These are phyloP conservation scores for Hymenotorrendiella dingleyae DNA, from an alignment of 2,329 filamentous ascomycete genomes.

Conservation along the genomic window DNA sequence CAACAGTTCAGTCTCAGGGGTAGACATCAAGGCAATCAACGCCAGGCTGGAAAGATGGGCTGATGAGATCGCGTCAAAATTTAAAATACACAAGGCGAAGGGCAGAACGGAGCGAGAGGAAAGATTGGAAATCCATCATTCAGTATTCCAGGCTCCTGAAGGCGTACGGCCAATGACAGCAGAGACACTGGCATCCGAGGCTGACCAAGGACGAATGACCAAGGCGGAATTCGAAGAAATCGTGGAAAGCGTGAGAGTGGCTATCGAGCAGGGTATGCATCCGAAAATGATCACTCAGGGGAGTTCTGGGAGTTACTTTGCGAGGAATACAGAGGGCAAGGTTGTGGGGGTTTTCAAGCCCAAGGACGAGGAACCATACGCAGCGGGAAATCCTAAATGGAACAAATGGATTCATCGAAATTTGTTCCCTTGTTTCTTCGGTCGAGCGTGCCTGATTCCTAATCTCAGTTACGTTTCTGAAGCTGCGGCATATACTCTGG, in stretches of 20 bases:
- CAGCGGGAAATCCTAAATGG: slow-evolving; percentile 96
- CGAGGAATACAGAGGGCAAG: slow-evolving; percentile 82
- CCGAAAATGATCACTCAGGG: slow-evolving; percentile 96
- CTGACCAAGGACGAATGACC: slow-evolving; percentile 62
- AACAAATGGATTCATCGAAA: slow-evolving; percentile 99
- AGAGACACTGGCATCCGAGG: slow-evolving; percentile 60
- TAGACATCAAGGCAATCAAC: slow-evolving; percentile 98
- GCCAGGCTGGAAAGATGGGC: slow-evolving; percentile 92
- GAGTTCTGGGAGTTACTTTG: slow-evolving; percentile 97
- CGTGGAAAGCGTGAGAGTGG: slow-evolving; percentile 81
- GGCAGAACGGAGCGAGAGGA: slow-evolving; percentile 74
- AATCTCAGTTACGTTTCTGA: slow-evolving; percentile 98
- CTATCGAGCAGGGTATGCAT: slow-evolving; percentile 86
- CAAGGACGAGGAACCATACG: slow-evolving; percentile 97
- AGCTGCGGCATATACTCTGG: slow-evolving; percentile 91
- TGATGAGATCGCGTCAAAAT: slow-evolving; percentile 94
- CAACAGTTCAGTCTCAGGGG: slow-evolving; percentile 65
- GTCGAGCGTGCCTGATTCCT: slow-evolving; percentile 87
- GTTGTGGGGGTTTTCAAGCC: slow-evolving; percentile 98
- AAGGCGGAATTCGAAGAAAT: slow-evolving; percentile 79
- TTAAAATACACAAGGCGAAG: slow-evolving; percentile 78
- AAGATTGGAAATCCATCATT: slow-evolving; percentile 90
- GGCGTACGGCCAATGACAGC: slow-evolving; percentile 75
- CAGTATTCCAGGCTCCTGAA: slow-evolving; percentile 90
- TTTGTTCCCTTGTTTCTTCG: slow-evolving; percentile 94